Percentiles rank a stretch among this genome's conserved stretches.
phyloP scores from a whole-genome alignment of 1,139 yeast species.

The Debaryomyces fabryi region DNA sequence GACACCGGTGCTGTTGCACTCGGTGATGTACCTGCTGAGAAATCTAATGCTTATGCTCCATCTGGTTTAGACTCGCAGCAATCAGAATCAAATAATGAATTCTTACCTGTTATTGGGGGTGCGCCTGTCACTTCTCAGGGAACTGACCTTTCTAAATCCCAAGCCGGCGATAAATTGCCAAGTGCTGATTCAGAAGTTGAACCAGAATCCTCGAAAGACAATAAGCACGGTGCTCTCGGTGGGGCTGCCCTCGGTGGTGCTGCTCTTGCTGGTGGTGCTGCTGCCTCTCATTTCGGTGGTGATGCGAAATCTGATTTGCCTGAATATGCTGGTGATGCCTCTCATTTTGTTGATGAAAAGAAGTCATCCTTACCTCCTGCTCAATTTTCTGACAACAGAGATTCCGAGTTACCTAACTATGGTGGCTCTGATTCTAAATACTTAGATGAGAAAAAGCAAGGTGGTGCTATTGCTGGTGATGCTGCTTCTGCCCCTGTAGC shows the following conservation, averaged over 20 bases:
- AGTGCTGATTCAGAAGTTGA: neutral
- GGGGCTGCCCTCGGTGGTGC: conserved; percentile 26
- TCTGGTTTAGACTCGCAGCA: conserved; percentile 27
- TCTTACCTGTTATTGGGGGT: conserved; percentile 36
- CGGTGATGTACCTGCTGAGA: conserved; percentile 28
- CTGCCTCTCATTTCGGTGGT: neutral
- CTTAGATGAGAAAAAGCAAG: conserved; percentile 20
- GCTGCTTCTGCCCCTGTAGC: conserved; percentile 11
- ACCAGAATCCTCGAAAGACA: neutral
- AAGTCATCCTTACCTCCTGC: neutral
- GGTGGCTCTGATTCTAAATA: neutral
- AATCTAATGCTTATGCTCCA: conserved; percentile 47
- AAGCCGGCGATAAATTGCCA: neutral
- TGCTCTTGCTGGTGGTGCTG: neutral
- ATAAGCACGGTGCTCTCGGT: conserved; percentile 1
- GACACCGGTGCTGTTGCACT: conserved; percentile 22
- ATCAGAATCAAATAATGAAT: neutral
- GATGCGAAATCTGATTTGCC: neutral
- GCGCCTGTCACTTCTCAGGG: conserved; percentile 13
- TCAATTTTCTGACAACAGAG: neutral
- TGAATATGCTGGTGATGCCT: neutral
- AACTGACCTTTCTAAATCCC: neutral
- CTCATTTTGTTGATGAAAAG: neutral
- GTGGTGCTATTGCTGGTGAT: conserved; percentile 14
- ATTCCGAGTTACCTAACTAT: neutral